Evolutionary conservation across 2,329 filamentous ascomycete species (phyloP).

Genomic region (Penicillium oxalicum): DNA sequence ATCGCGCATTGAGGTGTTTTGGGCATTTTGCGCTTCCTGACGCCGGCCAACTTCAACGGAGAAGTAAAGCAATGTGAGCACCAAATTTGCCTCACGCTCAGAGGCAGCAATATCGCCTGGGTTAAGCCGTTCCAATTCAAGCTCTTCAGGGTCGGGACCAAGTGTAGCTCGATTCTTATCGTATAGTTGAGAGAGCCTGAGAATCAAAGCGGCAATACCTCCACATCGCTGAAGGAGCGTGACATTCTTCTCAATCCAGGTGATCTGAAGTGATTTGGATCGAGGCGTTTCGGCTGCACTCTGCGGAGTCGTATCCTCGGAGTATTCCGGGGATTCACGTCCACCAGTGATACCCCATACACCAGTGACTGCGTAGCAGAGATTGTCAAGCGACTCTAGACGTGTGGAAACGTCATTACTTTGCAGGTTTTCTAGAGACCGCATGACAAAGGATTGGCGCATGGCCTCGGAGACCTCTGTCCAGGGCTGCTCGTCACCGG

Average conservation of each 20-base stretch:
- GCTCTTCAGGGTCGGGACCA: constrained; percentile 20
- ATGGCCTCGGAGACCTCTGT: constrained; percentile 54
- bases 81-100: constrained; percentile 38
- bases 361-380: constrained; percentile 57
- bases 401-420: constrained; percentile 37
- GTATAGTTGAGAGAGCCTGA: constrained; percentile 36
- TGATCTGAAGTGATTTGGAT: constrained; percentile 44
- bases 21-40: constrained; percentile 25
- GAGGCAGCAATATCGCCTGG: constrained; percentile 32
- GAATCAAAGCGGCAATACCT: constrained; percentile 33
- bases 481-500: constrained; percentile 54
- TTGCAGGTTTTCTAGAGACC: constrained; percentile 33
- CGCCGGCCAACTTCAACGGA: constrained; percentile 38
- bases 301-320: constrained; percentile 29
- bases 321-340: constrained; percentile 26
- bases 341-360: constrained; percentile 65
- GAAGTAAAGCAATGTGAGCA: constrained; percentile 41
- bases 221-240: constrained; percentile 33
- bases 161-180: constrained; percentile 30
- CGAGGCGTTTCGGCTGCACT: constrained; percentile 39
- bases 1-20: constrained; percentile 24
- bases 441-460: constrained; percentile 37
- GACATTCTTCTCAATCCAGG: constrained; percentile 43
- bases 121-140: constrained; percentile 28
- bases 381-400: constrained; percentile 42